Base-by-base conservation (phyloP, 2,329 filamentous ascomycete species). In the Colletotrichum agaves region DNA sequence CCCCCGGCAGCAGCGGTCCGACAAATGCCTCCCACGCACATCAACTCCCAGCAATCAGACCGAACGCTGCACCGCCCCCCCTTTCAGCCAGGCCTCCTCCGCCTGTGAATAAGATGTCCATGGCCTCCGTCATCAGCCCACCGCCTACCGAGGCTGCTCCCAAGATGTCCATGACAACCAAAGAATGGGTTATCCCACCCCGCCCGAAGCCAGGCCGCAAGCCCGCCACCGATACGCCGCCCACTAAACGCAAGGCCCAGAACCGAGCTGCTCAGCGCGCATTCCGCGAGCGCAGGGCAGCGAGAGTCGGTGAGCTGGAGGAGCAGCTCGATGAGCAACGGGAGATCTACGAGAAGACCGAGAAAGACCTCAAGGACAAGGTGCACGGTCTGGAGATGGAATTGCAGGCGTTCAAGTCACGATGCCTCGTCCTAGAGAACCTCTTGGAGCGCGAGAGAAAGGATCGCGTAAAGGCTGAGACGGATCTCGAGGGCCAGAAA, bases 161-260 rank as follows among this genome's bases (percentile, higher is more conserved):
- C 56, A 85, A 84, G 75, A 78, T 83, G 59, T 87, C 85, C 59
- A 88, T 94, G 77, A 95, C 92, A 39, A 92, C 88, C 73, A 94
- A 90, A 78, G 91, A 95, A 88, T 96, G 93, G 93, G 86, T 95
- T 23, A 90, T 96, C 49, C 93, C 93, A 23, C 93, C 93, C 31
- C 87, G 93, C 69, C 93, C 93, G 52, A 95, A 94, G 84, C 95
- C 96, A 21, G 95, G 95, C 55, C 90, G 95, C 73, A 98, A 98
- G 84, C 94, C 95, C 3, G 93, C 93, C 52, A 97, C 93, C 39
- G 94, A 98, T 76, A 97, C 94, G 59, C 94, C 94, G 13, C 92
- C 93, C 2, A 97, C 94, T 47, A 97, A 97, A 82, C 89, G 96
- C 72, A 97, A 98, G 83, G 92, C 93, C 1, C 96, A 98, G 81